Base-by-base conservation (phyloP, 2,329 filamentous ascomycete species). In the Talaromyces piceae region DNA sequence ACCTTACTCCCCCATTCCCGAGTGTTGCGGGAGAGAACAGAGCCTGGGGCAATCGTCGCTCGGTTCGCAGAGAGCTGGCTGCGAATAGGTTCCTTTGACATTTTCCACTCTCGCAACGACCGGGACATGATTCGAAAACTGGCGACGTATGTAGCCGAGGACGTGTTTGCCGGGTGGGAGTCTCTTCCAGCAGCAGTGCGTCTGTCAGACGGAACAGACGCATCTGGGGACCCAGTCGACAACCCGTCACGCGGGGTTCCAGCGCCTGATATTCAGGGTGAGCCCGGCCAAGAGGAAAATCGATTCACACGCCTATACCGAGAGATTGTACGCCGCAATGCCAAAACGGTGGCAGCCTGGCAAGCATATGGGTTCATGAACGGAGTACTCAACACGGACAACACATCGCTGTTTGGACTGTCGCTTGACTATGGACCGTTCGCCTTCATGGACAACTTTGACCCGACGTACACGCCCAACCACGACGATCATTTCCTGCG, bases 361-460 rank as follows among this genome's bases (percentile, higher is more conserved):
- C 94, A 98, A 73, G 90, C 89, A 0, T 97, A 97, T 63, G 93
- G 89, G n/a, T 98, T 98, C 73, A 97, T 95, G 79, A 98, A 98
- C 62, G 93, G 93, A 43, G 93, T 98, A 3, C 76, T 98, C 52
- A 98, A 98, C 70, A 97, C 93, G 0, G 93, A 98, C 66, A 98
- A 98, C 67, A 98, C 93, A 0, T 95, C 90, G 0, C 79, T 98
- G 47, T 84, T 84, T 50, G 93, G 93, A 0, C 73, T 98, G 0
- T 91, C 86, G 5, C 86, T 98, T 56, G 93, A 98, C 69, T 98
- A 91, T 64, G 93, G 93, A 0, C 93, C 93, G 0, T 98, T 98
- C 62, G 93, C 93, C 4, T 98, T 98, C 68, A 86, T 98, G 75
- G 93, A 98, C 67, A 90, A 91, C 63, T 98, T 97, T 63, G 91